Percentiles rank a stretch among this genome's conserved stretches.
Evolutionary conservation across 257 asterid species (phyloP).

Genomic region (Anisodus acutangulus): DNA sequence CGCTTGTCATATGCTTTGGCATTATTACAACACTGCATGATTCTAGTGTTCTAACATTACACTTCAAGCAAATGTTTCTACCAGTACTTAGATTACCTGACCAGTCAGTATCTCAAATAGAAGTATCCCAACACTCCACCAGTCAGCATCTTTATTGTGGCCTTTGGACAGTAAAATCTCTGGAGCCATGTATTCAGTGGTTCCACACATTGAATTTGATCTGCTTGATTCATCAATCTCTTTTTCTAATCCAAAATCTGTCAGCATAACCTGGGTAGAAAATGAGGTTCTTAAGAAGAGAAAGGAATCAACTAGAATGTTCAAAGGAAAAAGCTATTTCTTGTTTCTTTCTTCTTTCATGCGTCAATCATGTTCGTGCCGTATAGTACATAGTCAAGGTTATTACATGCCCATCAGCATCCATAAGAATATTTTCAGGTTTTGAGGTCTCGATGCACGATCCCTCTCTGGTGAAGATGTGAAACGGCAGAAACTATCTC

Average conservation of each 20-base stretch:
- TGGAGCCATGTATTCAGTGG: slow-evolving; percentile 96
- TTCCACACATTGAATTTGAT: slow-evolving; percentile 92
- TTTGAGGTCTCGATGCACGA: slow-evolving; percentile 94
- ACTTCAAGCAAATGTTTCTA: slow-evolving; percentile 8
- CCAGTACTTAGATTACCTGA: slow-evolving; percentile 53
- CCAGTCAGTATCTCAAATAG: slow-evolving; percentile 83
- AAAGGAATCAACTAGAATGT: slow-evolving; percentile 15
- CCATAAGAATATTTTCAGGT: slow-evolving; percentile 97
- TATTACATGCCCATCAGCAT: slow-evolving; percentile 92
- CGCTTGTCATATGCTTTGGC: background rate
- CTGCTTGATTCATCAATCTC: slow-evolving; percentile 87
- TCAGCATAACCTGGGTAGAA: slow-evolving; percentile 70
- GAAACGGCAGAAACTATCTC: slow-evolving; percentile 97
- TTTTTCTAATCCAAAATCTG: slow-evolving; percentile 93
- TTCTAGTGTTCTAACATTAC: background rate
- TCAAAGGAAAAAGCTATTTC: slow-evolving; percentile 14
- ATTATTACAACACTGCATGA: background rate
- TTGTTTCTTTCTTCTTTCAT: slow-evolving; percentile 15
- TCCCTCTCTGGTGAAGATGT: slow-evolving; percentile 88
- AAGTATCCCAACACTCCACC: slow-evolving; percentile 97
- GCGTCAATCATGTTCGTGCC: slow-evolving; percentile 33
- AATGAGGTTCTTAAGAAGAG: slow-evolving; percentile 32
- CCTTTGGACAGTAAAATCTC: slow-evolving; percentile 81
- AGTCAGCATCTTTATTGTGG: slow-evolving; percentile 81
- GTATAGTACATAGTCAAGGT: slow-evolving; percentile 29